phyloP scores from a whole-genome alignment of 495 filamentous ascomycete species.

The Xylaria intraflava region DNA sequence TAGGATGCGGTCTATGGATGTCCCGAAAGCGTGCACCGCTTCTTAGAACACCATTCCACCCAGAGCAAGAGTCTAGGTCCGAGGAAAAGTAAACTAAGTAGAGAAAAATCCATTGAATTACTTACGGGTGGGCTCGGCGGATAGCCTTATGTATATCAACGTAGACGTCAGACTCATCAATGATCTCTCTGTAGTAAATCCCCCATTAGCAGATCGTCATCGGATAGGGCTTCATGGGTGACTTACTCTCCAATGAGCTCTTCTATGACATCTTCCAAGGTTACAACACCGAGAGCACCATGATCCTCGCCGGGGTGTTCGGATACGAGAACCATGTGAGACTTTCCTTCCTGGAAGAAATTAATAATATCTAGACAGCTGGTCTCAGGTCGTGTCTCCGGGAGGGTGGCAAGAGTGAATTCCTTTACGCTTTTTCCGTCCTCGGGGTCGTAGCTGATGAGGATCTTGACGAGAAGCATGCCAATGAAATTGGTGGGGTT shows the following conservation, averaged over 20 bases:
- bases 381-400: conserved; percentile 89
- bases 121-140: conserved; percentile 47
- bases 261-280: conserved; percentile 95
- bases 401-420: conserved; percentile 87
- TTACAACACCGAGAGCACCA: conserved; percentile 88
- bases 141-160: conserved; percentile 97
- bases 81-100: conserved; percentile 10
- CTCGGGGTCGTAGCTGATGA: conserved; percentile 97
- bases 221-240: neutral
- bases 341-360: conserved; percentile 98
- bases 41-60: too few species aligned
- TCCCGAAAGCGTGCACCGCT: too few species aligned
- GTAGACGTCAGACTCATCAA: conserved; percentile 86
- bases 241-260: conserved; percentile 95
- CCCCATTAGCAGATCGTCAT: conserved; percentile 10
- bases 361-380: conserved; percentile 98
- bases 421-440: conserved; percentile 77
- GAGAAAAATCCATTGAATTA: neutral
- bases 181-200: conserved; percentile 56
- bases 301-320: conserved; percentile 81
- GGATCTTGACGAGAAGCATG: conserved; percentile 95
- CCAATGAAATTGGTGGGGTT: conserved; percentile 85
- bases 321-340: conserved; percentile 96
- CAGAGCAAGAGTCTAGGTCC: conserved; percentile 3
- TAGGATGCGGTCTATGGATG: neutral